Evolutionary conservation across 2,329 filamentous ascomycete genomes (phyloP), one percentile per base, ranked within the genome.

Genomic region (Orbilia oligospora): DNA sequence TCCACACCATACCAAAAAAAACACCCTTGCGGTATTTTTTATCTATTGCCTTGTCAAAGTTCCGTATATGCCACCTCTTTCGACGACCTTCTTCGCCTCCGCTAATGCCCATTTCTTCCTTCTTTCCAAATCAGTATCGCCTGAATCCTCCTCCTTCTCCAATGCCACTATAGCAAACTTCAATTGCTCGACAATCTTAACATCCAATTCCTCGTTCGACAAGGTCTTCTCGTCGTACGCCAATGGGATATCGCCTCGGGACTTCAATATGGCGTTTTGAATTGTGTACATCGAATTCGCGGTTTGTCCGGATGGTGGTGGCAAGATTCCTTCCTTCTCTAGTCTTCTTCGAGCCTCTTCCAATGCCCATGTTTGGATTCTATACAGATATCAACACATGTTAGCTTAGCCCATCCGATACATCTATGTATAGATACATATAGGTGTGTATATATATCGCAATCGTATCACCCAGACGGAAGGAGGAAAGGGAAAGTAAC

Each of bases 301-400:
- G 56, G 75, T 41, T 27, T 78, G 68, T 22, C 75, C 75, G 53
- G 75, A 78, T 80, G 81, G 87, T 85, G 48, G 92, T 91, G 83
- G 90, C 83, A 98, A 87, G 84, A 98, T 94, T 77, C 96, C 96
- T 88, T 99, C 96, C 78, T 91, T 92, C 87, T 99, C 96, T 89
- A 99, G 90, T 87, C 96, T 90, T 87, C 96, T 90, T 84, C 96
- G 90, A 67, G 96, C 96, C 87, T 99, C 96, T 87, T 99, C 96
- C 51, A 99, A 90, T 80, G 96, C 96, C 96, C 96, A 99, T 70
- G 95, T 98, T 88, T 98, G 96, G 90, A 99, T 97, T 85, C 96
- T 99, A 83, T 79, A 73, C 1, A 18, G n/a, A 36, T 20, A 51
- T 53, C 33, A 73, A 67, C 33, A 56, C 30, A 20, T 18, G 22